Conservation (phyloP, 1,139 yeast species). For the Hyphopichia khmerensis region DNA sequence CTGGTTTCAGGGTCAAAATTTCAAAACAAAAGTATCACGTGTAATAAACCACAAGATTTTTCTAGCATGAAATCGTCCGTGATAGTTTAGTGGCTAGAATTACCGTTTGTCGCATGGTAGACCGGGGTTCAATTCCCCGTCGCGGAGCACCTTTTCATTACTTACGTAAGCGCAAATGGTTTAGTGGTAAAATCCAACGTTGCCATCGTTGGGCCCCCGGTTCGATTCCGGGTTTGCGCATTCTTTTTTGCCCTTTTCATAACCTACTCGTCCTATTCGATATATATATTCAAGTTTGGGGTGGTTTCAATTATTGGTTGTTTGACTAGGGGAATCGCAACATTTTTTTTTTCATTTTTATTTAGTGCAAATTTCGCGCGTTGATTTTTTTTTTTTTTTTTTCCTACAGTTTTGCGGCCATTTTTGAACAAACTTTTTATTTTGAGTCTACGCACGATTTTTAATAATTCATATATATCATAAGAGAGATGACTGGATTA, state of each 20-base stretch:
- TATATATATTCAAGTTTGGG: too few relatives aligned
- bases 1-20: too few relatives aligned
- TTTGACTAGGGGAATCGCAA: too few relatives aligned
- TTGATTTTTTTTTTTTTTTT: too few relatives aligned
- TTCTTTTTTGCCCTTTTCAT: conserved; percentile 4
- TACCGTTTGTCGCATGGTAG: conserved; percentile 50
- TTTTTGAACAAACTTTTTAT: neutral
- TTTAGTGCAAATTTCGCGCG: too few relatives aligned
- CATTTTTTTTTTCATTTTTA: too few relatives aligned
- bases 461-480: neutral
- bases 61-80: conserved; percentile 23
- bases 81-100: conserved; percentile 51
- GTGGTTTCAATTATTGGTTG: too few relatives aligned
- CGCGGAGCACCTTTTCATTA: conserved; percentile 9
- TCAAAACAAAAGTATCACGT: too few relatives aligned
- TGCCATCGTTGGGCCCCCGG: conserved; percentile 18
- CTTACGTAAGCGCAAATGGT: conserved; percentile 12
- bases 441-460: neutral
- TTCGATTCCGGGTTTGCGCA: conserved; percentile 17
- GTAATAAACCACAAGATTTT: too few relatives aligned
- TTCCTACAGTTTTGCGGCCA: neutral
- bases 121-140: conserved; percentile 53
- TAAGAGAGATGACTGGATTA: neutral
- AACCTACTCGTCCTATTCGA: too few relatives aligned
- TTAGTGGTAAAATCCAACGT: conserved; percentile 15